Evolutionary conservation across 2,329 filamentous ascomycete species (phyloP), one percentile per base, ranked within the genome.

Genomic region (Alternaria postmessia): DNA sequence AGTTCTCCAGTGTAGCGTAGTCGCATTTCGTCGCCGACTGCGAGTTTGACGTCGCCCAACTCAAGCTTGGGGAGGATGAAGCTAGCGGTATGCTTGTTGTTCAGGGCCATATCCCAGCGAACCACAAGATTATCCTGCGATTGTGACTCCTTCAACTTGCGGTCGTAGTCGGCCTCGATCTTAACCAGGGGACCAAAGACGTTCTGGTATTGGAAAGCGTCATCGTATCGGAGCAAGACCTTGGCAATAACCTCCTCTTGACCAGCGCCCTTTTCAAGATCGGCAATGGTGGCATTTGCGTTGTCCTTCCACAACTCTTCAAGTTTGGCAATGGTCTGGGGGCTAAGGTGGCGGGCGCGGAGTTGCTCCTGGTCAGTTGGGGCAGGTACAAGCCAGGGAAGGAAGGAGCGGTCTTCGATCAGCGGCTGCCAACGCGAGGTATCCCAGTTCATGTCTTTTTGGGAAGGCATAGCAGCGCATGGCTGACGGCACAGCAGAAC

Each of bases 381-480:
- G 9, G 91, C 85, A 46, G 89, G 88, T 7, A 99, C 94, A 24
- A 99, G 91, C 95, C 95, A 99, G 39, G 91, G 87, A 38, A 99
- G 81, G 77, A 99, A 99, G 16, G 93, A 95, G 51, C 95, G 92
- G 75, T 99, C 95, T 79, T 97, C 94, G 66, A 99, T 98, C 59
- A 99, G 85, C 12, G 95, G 95, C 78, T 98, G 94, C 95, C 95
- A 99, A 75, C 94, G 89, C 26, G 94, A 96, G 6, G 94, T 96
- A 78, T 99, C 95, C 95, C 95, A 99, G 78, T 95, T 99, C 94
- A 99, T 98, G 74, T 99, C 95, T 81, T 99, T 99, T 67, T 93
- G 94, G 34, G 95, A 98, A 1, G 94, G 91, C 81, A 92, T 94
- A 28, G 95, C 91, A 34, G 94, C 95, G 79, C 95, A 99, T 47